Evolutionary conservation across 179 eudicot genomes (phyloP).

Genomic region (Heliamphora pulchella): DNA sequence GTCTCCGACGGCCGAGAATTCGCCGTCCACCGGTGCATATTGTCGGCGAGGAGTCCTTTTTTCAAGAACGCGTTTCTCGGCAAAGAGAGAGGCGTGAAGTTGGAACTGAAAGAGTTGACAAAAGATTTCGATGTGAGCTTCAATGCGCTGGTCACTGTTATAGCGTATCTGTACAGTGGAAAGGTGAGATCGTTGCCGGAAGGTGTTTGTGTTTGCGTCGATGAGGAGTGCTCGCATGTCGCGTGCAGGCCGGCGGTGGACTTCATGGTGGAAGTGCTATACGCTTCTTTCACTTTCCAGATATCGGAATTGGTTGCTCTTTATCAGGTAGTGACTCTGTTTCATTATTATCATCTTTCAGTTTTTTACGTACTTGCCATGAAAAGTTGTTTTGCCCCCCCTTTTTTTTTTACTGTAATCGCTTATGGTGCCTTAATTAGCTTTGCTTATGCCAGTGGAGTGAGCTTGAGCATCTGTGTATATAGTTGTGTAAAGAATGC

Average conservation of each 20-base stretch:
- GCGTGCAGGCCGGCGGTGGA: conserved; percentile 71
- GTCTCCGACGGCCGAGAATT: conserved; percentile 37
- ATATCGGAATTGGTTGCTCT: conserved; percentile 56
- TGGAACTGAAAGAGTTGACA: conserved; percentile 52
- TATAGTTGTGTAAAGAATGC: neutral
- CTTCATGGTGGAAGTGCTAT: conserved; percentile 61
- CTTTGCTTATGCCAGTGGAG: neutral
- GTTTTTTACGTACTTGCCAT: neutral
- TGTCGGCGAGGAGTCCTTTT: conserved; percentile 51
- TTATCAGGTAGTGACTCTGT: conserved; percentile 47
- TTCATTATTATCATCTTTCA: neutral
- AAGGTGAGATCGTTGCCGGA: conserved; percentile 41
- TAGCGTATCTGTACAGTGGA: conserved; percentile 63
- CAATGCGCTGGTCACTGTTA: conserved; percentile 55
- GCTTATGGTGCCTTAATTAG: neutral
- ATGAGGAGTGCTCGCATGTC: conserved; percentile 54
- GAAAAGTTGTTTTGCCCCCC: neutral
- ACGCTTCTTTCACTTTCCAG: conserved; percentile 56
- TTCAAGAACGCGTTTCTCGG: conserved; percentile 29
- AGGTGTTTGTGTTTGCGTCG: conserved; percentile 61
- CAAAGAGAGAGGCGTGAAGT: conserved; percentile 27
- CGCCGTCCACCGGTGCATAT: conserved; percentile 65
- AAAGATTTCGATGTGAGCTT: conserved; percentile 53
- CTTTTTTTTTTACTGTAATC: neutral
- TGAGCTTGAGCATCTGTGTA: neutral